Conservation (phyloP, 2,329 filamentous ascomycete species). For the Clarireedia homoeocarpa region DNA sequence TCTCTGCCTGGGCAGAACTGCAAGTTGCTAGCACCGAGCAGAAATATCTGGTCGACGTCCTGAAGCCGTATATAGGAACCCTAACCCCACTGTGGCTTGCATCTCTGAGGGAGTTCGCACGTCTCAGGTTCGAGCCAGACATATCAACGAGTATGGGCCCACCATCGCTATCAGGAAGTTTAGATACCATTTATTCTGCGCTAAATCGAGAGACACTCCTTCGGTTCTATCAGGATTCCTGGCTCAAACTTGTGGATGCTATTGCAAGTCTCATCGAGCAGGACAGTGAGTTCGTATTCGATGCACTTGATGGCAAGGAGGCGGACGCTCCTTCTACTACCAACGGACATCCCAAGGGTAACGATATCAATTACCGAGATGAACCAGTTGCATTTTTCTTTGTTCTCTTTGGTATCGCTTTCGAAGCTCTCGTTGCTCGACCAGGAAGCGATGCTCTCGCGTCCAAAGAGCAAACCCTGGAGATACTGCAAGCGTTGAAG, state of each 20-base stretch:
- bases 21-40: conserved; percentile 94
- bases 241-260: conserved; percentile 93
- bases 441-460: conserved; percentile 59
- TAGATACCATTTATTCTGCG: conserved; percentile 91
- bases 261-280: conserved; percentile 96
- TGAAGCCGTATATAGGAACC: conserved; percentile 82
- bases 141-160: conserved; percentile 86
- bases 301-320: conserved; percentile 84
- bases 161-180: conserved; percentile 70
- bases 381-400: conserved; percentile 99
- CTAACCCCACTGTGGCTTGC: conserved; percentile 92
- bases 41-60: conserved; percentile 76
- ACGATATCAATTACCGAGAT: conserved; percentile 94
- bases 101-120: conserved; percentile 86
- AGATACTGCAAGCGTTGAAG: conserved; percentile 84
- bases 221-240: conserved; percentile 93
- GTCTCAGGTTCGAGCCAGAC: conserved; percentile 89
- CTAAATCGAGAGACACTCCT: conserved; percentile 89
- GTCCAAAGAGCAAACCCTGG: conserved; percentile 71
- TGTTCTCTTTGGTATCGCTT: conserved; percentile 90
- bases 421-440: conserved; percentile 86
- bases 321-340: conserved; percentile 31
- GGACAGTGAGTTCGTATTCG: conserved; percentile 95
- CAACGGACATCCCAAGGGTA: conserved; percentile 48
- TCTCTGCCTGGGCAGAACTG: conserved; percentile 93